Evolutionary conservation across 2,329 filamentous ascomycete species (phyloP), one percentile per base, ranked within the genome.

Genomic region (Aspergillus caelatus): DNA sequence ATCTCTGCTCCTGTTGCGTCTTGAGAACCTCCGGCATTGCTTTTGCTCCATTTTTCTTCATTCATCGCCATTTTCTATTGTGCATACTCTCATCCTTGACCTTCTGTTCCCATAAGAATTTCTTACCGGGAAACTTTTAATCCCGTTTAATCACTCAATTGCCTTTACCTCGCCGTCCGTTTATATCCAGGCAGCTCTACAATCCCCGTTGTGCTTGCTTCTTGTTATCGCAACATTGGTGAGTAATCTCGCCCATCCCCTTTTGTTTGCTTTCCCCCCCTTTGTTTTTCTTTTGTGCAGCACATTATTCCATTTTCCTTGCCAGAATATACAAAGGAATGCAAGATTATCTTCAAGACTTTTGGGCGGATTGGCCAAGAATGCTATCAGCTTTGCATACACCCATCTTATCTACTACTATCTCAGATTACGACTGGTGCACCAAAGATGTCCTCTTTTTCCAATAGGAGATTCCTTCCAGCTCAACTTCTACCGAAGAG

Each of bases 1-100:
- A 76, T 75, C 66, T 63, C 63, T 56, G 54, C 46, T 59, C 55
- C 45, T 58, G n/a, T 56, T 57, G 30, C 32, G 54, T 55, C 54
- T 58, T 26, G 48, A 26, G 45, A 60, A 53, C 45, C 57, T 59
- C 19, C 53, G 30, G 28, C n/a, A 34, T 21, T 58, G 48, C n/a
- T 19, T 61, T 46, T 28, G 30, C 32, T 48, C 32, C 39, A 16
- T 46, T 19, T 32, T 11, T 60, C 43, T n/a, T 30, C 52, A 52
- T 62, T 43, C 50, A 16, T 46, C 62, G 65, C 57, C 58, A 64
- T 67, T 63, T 59, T 55, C 55, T 55, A 21, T 57, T 16, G 34
- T 55, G 41, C 57, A 50, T 48, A 50, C 46, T 48, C 46, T 48
- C 60, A 21, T 48, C 54, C 21, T 43, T 48, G 21, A 28, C 58